Conservation (phyloP, 352 stramenopile genomes). For the Pythium dissotocum region DNA sequence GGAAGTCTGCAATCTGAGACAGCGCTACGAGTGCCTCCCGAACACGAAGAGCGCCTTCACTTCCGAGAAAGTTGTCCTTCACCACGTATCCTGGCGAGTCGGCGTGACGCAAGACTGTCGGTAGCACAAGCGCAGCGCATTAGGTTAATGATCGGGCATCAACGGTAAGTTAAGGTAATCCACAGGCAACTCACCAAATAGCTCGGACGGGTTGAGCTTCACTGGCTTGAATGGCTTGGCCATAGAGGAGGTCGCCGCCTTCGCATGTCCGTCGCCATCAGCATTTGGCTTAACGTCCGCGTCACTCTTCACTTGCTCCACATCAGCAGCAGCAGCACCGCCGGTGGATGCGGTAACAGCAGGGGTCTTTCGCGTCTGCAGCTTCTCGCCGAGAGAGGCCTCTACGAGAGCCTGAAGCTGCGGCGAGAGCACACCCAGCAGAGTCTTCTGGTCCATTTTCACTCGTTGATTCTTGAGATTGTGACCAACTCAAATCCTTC, state of each 20-base stretch:
- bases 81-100: conserved; percentile 59
- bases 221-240: background rate
- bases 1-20: conserved; percentile 34
- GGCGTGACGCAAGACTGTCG: conserved; percentile 42
- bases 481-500: background rate
- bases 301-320: background rate
- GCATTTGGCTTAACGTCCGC: background rate
- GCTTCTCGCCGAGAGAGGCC: conserved; percentile 47
- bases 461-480: background rate
- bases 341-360: background rate
- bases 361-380: conserved; percentile 29
- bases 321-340: background rate
- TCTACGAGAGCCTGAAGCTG: conserved; percentile 67
- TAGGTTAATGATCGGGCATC: conserved; percentile 2
- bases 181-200: conserved; percentile 43
- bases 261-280: background rate
- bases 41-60: conserved; percentile 32
- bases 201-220: conserved; percentile 57
- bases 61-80: conserved; percentile 50
- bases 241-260: background rate
- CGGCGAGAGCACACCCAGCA: conserved; percentile 61
- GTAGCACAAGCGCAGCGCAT: background rate
- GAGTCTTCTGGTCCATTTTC: conserved; percentile 29
- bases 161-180: background rate
- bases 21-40: conserved; percentile 42